Percentiles rank a stretch among this genome's conserved stretches.
Conservation (phyloP, 2,329 filamentous ascomycete species). For the Microdochium paspali region DNA sequence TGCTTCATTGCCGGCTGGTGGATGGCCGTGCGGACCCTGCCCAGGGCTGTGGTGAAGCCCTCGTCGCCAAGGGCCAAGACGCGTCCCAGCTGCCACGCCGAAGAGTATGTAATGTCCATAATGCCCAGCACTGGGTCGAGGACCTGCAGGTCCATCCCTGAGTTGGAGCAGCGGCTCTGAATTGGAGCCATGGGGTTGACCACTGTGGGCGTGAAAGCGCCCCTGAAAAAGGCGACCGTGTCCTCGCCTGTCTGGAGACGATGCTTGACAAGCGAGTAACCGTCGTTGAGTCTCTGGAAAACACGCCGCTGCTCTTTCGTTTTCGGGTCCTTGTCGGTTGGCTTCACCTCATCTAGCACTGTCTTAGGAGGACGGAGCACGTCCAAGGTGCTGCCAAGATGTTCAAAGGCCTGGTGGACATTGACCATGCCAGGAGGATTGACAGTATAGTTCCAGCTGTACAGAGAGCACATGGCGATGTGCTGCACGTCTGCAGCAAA, state of each 20-base stretch:
- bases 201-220: constrained; percentile 24
- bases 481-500: constrained; percentile 2
- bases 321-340: background rate
- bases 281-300: constrained; percentile 18
- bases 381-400: constrained; percentile 11
- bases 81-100: constrained; percentile 32
- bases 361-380: constrained; percentile 6
- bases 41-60: constrained; percentile 8
- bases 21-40: constrained; percentile 12
- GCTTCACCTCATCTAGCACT: background rate
- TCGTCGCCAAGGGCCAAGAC: constrained; percentile 25
- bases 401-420: constrained; percentile 19
- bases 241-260: constrained; percentile 27
- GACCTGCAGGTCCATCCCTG: constrained; percentile 25
- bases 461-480: constrained; percentile 24
- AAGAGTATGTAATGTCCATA: constrained; percentile 32
- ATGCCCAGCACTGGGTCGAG: constrained; percentile 25
- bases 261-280: constrained; percentile 27
- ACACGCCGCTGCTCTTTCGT: background rate
- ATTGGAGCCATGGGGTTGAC: constrained; percentile 3
- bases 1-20: constrained; percentile 4
- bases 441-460: constrained; percentile 29
- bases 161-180: constrained; percentile 17
- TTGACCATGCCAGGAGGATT: constrained; percentile 23
- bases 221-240: constrained; percentile 24